These are phyloP conservation scores for Kurtzmaniella quercitrusa DNA, from an alignment of 1,139 yeast species.

Conservation along the genomic window DNA sequence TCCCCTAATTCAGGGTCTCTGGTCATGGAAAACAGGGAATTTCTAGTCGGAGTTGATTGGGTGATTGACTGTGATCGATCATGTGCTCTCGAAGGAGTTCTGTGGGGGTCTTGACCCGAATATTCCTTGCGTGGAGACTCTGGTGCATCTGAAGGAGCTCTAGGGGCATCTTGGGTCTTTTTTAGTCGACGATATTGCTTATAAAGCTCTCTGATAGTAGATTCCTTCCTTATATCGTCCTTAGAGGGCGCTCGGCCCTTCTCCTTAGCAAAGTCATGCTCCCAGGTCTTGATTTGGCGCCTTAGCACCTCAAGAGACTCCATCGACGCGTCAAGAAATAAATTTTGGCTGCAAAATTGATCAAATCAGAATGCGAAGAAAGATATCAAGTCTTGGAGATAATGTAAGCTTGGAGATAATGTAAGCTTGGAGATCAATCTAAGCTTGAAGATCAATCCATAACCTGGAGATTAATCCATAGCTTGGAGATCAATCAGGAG, in stretches of 20 bases:
- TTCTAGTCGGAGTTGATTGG: background rate
- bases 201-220: constrained; percentile 40
- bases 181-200: constrained; percentile 36
- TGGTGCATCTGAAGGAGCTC: background rate
- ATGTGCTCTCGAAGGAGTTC: background rate
- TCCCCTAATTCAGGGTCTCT: constrained; percentile 19
- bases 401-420: no score
- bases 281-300: constrained; percentile 61
- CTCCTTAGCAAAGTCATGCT: constrained; percentile 38
- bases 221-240: constrained; percentile 48
- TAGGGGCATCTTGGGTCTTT: constrained; percentile 2
- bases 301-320: constrained; percentile 19
- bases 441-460: no score
- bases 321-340: constrained; percentile 2
- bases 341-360: background rate
- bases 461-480: no score
- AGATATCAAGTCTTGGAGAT: no score
- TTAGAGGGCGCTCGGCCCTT: constrained; percentile 50
- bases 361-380: no score
- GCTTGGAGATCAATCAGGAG: no score
- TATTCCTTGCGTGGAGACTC: background rate
- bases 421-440: no score
- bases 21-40: no score
- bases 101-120: background rate
- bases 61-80: background rate